Evolutionary conservation across 257 asterid species (phyloP).

Genomic region (Solanum paucissectum): DNA sequence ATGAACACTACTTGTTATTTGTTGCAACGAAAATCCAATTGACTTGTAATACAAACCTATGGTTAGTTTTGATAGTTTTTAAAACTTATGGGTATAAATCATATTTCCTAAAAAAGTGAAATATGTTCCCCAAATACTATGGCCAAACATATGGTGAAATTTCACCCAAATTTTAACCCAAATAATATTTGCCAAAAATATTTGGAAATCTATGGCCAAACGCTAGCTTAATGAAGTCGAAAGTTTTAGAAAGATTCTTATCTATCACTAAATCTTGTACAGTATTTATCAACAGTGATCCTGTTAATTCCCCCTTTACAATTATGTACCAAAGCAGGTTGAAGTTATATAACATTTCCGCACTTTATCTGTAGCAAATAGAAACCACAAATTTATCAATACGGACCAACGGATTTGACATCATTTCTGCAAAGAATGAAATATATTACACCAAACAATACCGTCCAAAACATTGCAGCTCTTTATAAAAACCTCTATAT

Average conservation of each 20-base stretch:
- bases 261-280: background rate
- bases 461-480: background rate
- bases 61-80: too few species aligned
- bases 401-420: background rate
- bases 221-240: background rate
- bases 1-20: too few species aligned
- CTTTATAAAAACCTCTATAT: too few species aligned
- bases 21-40: too few species aligned
- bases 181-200: too few species aligned
- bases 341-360: background rate
- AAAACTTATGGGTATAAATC: too few species aligned
- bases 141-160: too few species aligned
- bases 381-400: background rate
- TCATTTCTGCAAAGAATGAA: background rate
- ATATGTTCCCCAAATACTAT: too few species aligned
- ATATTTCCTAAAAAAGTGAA: too few species aligned
- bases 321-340: background rate
- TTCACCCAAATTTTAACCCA: too few species aligned
- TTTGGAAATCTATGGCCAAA: too few species aligned
- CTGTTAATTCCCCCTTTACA: background rate
- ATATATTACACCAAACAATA: background rate
- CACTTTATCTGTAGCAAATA: background rate
- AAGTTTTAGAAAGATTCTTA: background rate
- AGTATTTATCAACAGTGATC: background rate
- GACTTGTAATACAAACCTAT: too few species aligned